A percentile compares a stretch with the other conserved stretches of the same genome.
Conservation (phyloP, 179 eudicot species). For the Nepenthes alata region DNA sequence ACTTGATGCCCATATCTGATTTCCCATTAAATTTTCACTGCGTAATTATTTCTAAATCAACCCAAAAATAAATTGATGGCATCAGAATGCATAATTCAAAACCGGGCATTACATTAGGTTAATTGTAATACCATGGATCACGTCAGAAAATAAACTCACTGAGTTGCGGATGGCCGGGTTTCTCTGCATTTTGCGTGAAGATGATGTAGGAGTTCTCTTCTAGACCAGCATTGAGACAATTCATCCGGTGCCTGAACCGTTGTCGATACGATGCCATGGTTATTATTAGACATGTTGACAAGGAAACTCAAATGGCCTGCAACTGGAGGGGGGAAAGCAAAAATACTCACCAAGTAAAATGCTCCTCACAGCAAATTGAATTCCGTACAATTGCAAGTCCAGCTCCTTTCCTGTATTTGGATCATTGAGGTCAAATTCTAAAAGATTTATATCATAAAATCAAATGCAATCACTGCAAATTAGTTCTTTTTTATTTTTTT, state of each 20-base stretch:
- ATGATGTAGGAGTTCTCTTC: slow-evolving; percentile 54
- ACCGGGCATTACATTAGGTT: no score
- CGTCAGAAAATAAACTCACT: slow-evolving; percentile 63
- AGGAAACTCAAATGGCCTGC: not conserved
- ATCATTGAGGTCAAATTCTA: no score
- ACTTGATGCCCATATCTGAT: no score
- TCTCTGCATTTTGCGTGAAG: slow-evolving; percentile 12
- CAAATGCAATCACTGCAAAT: no score
- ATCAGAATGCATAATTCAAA: no score
- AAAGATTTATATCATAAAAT: no score
- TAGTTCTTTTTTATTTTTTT: no score
- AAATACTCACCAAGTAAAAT: slow-evolving; percentile 54
- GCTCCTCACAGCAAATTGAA: slow-evolving; percentile 86
- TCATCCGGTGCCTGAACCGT: slow-evolving; percentile 67
- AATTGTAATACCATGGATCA: not conserved
- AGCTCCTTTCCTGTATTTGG: slow-evolving; percentile 48
- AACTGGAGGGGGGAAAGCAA: not conserved
- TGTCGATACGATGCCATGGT: not conserved
- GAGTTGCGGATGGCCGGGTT: slow-evolving; percentile 22
- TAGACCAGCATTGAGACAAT: slow-evolving; percentile 48
- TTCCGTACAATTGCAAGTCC: slow-evolving; percentile 59
- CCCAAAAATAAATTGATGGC: no score
- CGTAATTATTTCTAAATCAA: no score
- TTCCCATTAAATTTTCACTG: no score
- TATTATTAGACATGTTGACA: not conserved